Evolutionary conservation across 2,329 filamentous ascomycete species (phyloP), one percentile per base, ranked within the genome.

Genomic region (Hirsutella minnesotensis): DNA sequence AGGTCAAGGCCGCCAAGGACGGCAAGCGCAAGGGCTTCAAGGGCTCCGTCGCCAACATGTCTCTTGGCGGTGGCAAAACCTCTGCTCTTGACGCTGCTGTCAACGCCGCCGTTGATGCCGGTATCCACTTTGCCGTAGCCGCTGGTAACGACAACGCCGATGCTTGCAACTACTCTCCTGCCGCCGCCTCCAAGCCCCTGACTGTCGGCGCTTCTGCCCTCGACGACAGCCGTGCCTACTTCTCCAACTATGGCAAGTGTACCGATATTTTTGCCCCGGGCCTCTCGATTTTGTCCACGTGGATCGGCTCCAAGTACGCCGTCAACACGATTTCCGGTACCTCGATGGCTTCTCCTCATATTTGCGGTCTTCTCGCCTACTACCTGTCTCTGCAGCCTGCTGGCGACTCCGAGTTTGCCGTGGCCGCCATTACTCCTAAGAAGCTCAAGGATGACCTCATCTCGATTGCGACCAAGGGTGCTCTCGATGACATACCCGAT

Each of bases 221-320:
- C 47, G 79, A 83, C 58, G 92, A 98, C 62, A 86, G 87, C 75
- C 90, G 92, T 69, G 92, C 92, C 52, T 98, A 96, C 79, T 98
- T 98, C 81, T 98, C 94, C 79, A 98, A 98, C 85, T 96, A 82
- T 67, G 92, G 92, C 66, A 92, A 90, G 77, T 98, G 92, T 79
- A 95, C 90, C 64, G 92, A 98, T 69, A 95, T 98, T 75, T 98
- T 98, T 59, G 92, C 89, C 50, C 92, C 92, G 47, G 92, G 92
- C 60, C 77, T 95, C 58, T 95, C 88, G 81, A 95, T 98, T 58
- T 79, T 86, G 57, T 98, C 92, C 52, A 96, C 92, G 64, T 98
- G 92, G 92, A 95, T 94, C 57, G 92, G 94, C 63, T 90, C 83
- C 79, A 85, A 92, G 68, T 82, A 90, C 59, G 90, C 92, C 59